Evolutionary conservation across 1,284 basidiomycete species (phyloP).

Genomic region (Caloboletus inedulis): DNA sequence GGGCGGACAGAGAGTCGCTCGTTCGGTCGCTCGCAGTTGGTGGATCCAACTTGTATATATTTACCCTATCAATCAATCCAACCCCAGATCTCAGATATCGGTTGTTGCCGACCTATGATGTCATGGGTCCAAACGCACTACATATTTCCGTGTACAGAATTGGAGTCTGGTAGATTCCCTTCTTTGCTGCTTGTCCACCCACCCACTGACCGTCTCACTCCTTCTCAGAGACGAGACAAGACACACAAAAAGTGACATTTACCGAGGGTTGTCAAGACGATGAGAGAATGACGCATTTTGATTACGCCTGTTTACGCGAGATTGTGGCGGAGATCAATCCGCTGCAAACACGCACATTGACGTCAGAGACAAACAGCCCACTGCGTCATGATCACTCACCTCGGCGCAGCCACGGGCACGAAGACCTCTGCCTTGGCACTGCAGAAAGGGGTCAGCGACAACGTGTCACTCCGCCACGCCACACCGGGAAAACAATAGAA

Average conservation of each 20-base stretch:
- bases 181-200: no score
- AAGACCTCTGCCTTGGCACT: conserved; percentile 81
- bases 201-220: not conserved
- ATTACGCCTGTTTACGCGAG: conserved; percentile 35
- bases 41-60: conserved; percentile 37
- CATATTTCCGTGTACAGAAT: not conserved
- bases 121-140: conserved; percentile 19
- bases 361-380: conserved; percentile 24
- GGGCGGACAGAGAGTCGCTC: conserved; percentile 6
- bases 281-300: conserved; percentile 29
- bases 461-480: conserved; percentile 17
- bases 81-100: conserved; percentile 38
- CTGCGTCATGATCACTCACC: conserved; percentile 43
- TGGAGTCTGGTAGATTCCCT: no score
- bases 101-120: conserved; percentile 30
- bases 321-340: conserved; percentile 49
- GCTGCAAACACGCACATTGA: conserved; percentile 32
- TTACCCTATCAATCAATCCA: conserved; percentile 30
- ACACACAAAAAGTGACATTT: not conserved
- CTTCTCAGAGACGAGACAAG: not conserved
- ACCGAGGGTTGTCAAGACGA: conserved; percentile 33
- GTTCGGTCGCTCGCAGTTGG: conserved; percentile 15
- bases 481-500: not conserved
- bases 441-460: conserved; percentile 23
- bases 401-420: conserved; percentile 75